These are phyloP conservation scores for Pseudoperonospora humuli DNA, from an alignment of 352 stramenopile species.

Conservation along the genomic window DNA sequence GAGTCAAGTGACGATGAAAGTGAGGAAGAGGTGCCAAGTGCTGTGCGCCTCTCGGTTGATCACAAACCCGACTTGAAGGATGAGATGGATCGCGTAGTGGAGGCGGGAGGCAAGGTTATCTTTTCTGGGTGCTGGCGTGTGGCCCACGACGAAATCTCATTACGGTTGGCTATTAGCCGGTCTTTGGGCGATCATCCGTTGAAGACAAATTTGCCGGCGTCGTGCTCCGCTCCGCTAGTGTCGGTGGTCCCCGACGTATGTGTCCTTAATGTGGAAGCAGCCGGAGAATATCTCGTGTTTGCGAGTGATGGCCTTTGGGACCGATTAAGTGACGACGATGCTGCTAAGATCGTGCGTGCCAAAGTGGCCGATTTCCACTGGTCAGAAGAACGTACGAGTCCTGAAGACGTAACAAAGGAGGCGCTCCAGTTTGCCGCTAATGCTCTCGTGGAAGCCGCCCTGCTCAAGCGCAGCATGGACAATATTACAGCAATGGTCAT, in stretches of 20 bases:
- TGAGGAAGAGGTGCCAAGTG: slow-evolving; percentile 12
- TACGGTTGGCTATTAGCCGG: slow-evolving; percentile 69
- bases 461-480: slow-evolving; percentile 69
- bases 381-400: slow-evolving; percentile 8
- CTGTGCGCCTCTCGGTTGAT: slow-evolving; percentile 62
- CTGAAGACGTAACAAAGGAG: slow-evolving; percentile 32
- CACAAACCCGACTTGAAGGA: slow-evolving; percentile 68
- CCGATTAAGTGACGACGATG: slow-evolving; percentile 60
- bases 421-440: slow-evolving; percentile 48
- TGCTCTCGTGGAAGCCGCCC: slow-evolving; percentile 55
- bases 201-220: slow-evolving; percentile 53
- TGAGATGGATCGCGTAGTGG: slow-evolving; percentile 51
- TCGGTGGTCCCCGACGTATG: slow-evolving; percentile 65
- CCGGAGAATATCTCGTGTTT: slow-evolving; percentile 59
- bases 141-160: slow-evolving; percentile 58
- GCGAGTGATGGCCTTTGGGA: slow-evolving; percentile 77
- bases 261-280: slow-evolving; percentile 49
- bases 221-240: slow-evolving; percentile 55
- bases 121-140: slow-evolving; percentile 80
- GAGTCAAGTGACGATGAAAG: slow-evolving; percentile 15
- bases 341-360: slow-evolving; percentile 41
- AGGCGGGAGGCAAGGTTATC: slow-evolving; percentile 67
- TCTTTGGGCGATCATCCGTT: slow-evolving; percentile 75
- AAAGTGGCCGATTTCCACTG: slow-evolving; percentile 45
- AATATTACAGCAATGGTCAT: slow-evolving; percentile 81